Evolutionary conservation across 108 stramenopile genomes (phyloP), one percentile per base, ranked within the genome.

Genomic region (Nitzschia sp.): DNA sequence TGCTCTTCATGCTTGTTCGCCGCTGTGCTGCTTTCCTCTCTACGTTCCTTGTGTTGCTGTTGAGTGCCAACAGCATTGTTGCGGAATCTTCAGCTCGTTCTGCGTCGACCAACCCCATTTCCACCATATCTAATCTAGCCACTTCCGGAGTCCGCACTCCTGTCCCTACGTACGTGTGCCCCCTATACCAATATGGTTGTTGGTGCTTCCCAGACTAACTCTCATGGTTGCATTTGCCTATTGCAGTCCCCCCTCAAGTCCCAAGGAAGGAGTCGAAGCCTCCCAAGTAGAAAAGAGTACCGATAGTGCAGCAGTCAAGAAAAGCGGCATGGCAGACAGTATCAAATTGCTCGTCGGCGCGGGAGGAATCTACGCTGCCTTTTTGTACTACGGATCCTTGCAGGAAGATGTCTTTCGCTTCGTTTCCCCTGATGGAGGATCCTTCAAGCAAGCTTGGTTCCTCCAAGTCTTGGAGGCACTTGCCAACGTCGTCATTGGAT

Each of bases 331-430:
- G 12, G 83, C 92, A 48, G 79, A 86, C 57, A 69, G 87, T 15
- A 55, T 79, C 55, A 91, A 91, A 73, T 86, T 94, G 21, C 44
- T 92, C 52, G 86, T 94, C 57, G 93, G 92, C 41, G 94, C 91
- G 14, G 94, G 93, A 26, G 96, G 97, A 38, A 98, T 98, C 73
- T 98, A 97, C 70, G 89, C 70, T 11, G 93, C 95, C 46, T 98
- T 96, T 70, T 77, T 98, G 52, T 93, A 94, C 70, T 97, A 95
- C 73, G 97, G 96, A 19, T 89, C 94, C 1, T 82, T 98, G 14
- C 96, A 97, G 75, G 97, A 97, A 70, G 95, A 97, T 71, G 91
- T 96, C 53, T 94, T 94, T 60, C 91, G 91, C 8, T 94, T 86
- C 74, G 87, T 79, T 7, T 71, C 93, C n/a, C 69, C 61, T 10